Evolutionary conservation across 2,329 filamentous ascomycete species (phyloP).

Genomic region (Sclerotinia sclerotiorum): DNA sequence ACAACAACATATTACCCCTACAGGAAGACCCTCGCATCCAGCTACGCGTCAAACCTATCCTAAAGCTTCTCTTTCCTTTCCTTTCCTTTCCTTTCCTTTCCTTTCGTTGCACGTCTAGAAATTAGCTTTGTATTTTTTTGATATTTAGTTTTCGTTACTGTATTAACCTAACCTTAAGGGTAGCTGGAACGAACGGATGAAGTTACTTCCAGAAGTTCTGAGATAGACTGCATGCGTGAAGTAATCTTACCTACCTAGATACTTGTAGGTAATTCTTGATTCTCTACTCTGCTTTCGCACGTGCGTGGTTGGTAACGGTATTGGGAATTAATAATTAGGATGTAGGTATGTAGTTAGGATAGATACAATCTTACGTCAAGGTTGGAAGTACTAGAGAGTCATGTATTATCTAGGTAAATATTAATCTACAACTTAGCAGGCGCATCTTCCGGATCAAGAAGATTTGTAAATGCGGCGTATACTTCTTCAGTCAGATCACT

Average conservation of each 20-base stretch:
- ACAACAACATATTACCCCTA: neutral
- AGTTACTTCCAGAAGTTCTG: neutral
- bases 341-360: too few species aligned
- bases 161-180: neutral
- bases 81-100: too few species aligned
- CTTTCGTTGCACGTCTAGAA: conserved; percentile 24
- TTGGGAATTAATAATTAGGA: too few species aligned
- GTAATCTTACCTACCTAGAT: too few species aligned
- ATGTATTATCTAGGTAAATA: neutral
- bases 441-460: conserved; percentile 70
- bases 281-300: neutral
- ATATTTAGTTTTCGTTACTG: neutral
- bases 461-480: conserved; percentile 72
- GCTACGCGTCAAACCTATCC: neutral
- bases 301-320: neutral
- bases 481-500: conserved; percentile 92
- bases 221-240: neutral
- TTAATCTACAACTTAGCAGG: conserved; percentile 33
- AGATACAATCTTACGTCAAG: too few species aligned
- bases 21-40: conserved; percentile 2
- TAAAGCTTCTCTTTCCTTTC: too few species aligned
- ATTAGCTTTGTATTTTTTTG: conserved; percentile 7
- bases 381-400: too few species aligned
- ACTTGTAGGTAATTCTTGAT: neutral
- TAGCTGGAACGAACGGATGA: too few species aligned